Base-by-base conservation (phyloP, 495 filamentous ascomycete species). In the Talaromyces trachyspermus region DNA sequence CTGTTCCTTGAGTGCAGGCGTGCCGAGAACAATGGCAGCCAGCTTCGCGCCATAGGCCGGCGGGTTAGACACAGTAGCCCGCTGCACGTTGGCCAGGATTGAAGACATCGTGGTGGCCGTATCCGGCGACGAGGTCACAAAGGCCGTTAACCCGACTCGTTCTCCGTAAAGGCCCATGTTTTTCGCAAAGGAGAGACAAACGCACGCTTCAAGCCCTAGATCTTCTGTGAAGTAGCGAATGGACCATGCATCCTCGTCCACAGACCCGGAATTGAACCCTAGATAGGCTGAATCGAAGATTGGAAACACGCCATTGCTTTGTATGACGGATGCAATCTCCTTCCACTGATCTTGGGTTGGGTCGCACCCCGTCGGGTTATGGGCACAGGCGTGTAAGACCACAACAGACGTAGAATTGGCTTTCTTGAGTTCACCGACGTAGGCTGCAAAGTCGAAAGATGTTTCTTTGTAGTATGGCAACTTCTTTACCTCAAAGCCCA, bases 151-250 rank as follows among this genome's bases (percentile, higher is more conserved):
- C 49, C 49, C 66, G 23, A 43, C 44, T 15, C 49, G 42, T 35
- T 53, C 36, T 11, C 67, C 67, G 49, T 74, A 74, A 24, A 74
- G 60, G n/a, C 70, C 70, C 56, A 75, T 66, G 43, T 65, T 73
- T 53, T 75, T 72, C 4, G 71, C 63, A 50, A 72, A 72, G 2
- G 67, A 71, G 19, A 67, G 24, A 39, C 59, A 63, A 7, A 71
- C 55, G 0, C 54, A 56, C 1, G 55, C 48, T 41, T 66, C 63
- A 50, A 58, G 57, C n/a, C 49, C 19, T 25, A 53, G 43, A 12
- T 65, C 58, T 3, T 54, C 52, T 0, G 57, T 40, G 40, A 71
- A 72, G 24, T 61, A 51, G 11, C 68, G 57, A 25, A 75, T 60
- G 0, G 70, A 51, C 51, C 57, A 72, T 5, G 68, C 68, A 55